phyloP scores from a whole-genome alignment of 345 rosid species.

The Eucalyptus polyanthemos region DNA sequence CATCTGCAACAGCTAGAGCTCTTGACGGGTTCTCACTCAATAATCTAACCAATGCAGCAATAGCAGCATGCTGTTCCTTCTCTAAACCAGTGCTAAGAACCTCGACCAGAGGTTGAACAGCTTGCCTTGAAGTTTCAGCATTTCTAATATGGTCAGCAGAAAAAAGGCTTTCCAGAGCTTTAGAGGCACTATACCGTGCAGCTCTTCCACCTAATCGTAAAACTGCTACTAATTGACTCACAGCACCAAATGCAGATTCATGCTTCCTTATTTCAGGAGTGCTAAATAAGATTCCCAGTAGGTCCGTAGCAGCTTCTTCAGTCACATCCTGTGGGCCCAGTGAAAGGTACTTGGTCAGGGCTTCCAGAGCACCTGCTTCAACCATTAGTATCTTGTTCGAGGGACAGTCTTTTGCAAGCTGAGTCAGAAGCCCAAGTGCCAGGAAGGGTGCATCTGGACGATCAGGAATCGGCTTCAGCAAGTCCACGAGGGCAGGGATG shows the following conservation, averaged over 20 bases:
- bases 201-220: slow-evolving; percentile 94
- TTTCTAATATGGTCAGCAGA: slow-evolving; percentile 95
- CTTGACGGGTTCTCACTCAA: slow-evolving; percentile 95
- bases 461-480: slow-evolving; percentile 98
- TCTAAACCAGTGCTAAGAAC: slow-evolving; percentile 90
- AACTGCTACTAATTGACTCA: slow-evolving; percentile 95
- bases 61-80: slow-evolving; percentile 98
- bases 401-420: slow-evolving; percentile 87
- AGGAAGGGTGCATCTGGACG: slow-evolving; percentile 98
- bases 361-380: slow-evolving; percentile 96
- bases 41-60: slow-evolving; percentile 90
- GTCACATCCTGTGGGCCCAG: slow-evolving; percentile 98
- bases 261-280: slow-evolving; percentile 95
- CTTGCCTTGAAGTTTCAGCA: slow-evolving; percentile 91
- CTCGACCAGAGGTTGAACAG: slow-evolving; percentile 98
- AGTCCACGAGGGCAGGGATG: slow-evolving; percentile 93
- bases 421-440: slow-evolving; percentile 79
- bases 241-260: slow-evolving; percentile 91
- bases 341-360: slow-evolving; percentile 88
- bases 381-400: slow-evolving; percentile 91
- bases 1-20: slow-evolving; percentile 94
- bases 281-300: slow-evolving; percentile 78
- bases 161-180: slow-evolving; percentile 93
- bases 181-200: slow-evolving; percentile 95
- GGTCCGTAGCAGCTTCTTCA: slow-evolving; percentile 97